These are phyloP conservation scores for Mycena alexandri DNA, from an alignment of 768 basidiomycete genomes.

Conservation along the genomic window DNA sequence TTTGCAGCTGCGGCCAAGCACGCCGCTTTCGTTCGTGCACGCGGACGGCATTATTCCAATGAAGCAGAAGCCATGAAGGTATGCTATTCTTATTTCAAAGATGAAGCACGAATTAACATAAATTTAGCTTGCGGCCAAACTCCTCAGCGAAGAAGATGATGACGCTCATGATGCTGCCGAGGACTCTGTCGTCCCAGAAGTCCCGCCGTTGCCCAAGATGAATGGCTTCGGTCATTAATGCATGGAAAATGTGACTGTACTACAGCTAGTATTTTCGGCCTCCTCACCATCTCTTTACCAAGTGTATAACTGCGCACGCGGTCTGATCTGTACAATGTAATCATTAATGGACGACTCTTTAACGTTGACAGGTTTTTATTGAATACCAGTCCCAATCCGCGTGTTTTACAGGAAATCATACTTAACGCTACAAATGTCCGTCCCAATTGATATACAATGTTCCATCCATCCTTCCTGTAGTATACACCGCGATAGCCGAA, in stretches of 20 bases:
- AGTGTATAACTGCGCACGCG: not conserved
- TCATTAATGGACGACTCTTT: too few species aligned
- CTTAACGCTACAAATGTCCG: conserved; percentile 10
- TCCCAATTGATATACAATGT: not conserved
- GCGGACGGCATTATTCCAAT: conserved; percentile 89
- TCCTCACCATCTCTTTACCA: conserved; percentile 2
- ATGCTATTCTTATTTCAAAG: conserved; percentile 31
- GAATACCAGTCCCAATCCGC: not conserved
- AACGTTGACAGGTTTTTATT: not conserved
- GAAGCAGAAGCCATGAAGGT: conserved; percentile 96
- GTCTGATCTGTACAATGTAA: too few species aligned
- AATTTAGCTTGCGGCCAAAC: conserved; percentile 69
- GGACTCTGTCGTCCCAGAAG: conserved; percentile 31
- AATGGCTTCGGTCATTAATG: conserved; percentile 30
- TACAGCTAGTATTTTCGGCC: not conserved
- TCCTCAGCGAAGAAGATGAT: conserved; percentile 77
- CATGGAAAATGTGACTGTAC: conserved; percentile 16
- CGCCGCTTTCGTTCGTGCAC: conserved; percentile 82
- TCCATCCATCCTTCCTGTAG: not conserved
- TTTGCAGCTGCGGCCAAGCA: conserved; percentile 82
- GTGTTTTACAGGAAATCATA: not conserved
- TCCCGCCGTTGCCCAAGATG: conserved; percentile 32
- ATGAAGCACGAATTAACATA: conserved; percentile 11
- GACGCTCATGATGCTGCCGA: conserved; percentile 51
- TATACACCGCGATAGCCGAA: conserved; percentile 4